A percentile compares a stretch with the other conserved stretches of the same genome.
phyloP scores from a whole-genome alignment of 1,284 basidiomycete genomes.

The Schizophyllum commune region DNA sequence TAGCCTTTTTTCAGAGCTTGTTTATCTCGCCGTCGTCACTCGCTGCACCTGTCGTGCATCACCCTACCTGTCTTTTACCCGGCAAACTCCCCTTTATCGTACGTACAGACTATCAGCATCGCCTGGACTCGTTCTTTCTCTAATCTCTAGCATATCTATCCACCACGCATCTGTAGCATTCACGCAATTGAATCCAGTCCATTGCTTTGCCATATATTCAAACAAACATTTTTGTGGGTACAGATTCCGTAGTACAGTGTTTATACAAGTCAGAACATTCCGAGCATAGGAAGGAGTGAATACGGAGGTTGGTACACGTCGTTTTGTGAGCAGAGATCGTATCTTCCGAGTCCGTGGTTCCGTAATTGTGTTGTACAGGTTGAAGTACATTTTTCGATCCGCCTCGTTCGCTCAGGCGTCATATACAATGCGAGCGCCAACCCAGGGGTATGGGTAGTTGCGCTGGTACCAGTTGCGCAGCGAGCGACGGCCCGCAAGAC shows the following conservation, averaged over 20 bases:
- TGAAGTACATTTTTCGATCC: background rate
- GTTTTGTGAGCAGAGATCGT: no score
- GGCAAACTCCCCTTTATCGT: no score
- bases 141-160: background rate
- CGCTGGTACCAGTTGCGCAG: conserved; percentile 78
- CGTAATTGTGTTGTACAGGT: no score
- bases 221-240: background rate
- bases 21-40: no score
- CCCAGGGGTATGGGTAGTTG: conserved; percentile 41
- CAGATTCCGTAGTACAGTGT: no score
- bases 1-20: no score
- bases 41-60: no score
- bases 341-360: no score
- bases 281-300: no score
- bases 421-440: conserved; percentile 48
- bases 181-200: background rate
- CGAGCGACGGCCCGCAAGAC: conserved; percentile 59
- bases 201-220: background rate
- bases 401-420: conserved; percentile 28
- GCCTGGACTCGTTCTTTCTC: background rate
- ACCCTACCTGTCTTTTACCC: no score
- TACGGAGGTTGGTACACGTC: background rate
- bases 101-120: background rate
- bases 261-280: background rate
- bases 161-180: background rate